Evolutionary conservation across 2,329 filamentous ascomycete genomes (phyloP).

Genomic region (Basipetospora sp.): DNA sequence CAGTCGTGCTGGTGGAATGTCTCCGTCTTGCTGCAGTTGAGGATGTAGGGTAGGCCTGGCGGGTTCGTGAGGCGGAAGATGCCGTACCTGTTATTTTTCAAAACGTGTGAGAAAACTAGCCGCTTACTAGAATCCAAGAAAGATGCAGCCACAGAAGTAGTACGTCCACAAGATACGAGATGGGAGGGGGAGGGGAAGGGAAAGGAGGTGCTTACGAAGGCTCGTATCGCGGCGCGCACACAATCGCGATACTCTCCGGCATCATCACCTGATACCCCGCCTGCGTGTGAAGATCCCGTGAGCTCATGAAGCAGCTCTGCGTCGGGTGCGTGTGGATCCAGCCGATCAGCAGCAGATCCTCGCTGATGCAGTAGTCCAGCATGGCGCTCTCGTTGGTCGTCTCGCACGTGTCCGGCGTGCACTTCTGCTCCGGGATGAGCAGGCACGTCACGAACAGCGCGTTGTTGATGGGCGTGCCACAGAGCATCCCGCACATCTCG

Average conservation of each 20-base stretch:
- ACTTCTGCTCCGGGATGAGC: constrained; percentile 78
- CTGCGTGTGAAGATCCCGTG: constrained; percentile 83
- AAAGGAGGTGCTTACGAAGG: constrained; percentile 46
- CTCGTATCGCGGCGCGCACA: constrained; percentile 72
- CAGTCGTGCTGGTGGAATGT: constrained; percentile 66
- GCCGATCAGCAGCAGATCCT: constrained; percentile 73
- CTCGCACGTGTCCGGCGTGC: constrained; percentile 87
- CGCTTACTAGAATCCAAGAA: too few relatives aligned
- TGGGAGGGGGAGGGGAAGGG: not conserved
- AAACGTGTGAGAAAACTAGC: not conserved
- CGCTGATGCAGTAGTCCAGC: constrained; percentile 75
- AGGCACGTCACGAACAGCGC: constrained; percentile 81
- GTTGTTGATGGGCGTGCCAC: constrained; percentile 79
- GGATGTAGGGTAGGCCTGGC: constrained; percentile 71
- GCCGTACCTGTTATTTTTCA: constrained; percentile 49
- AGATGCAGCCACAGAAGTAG: too few relatives aligned
- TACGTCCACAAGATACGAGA: too few relatives aligned
- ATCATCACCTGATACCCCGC: constrained; percentile 92
- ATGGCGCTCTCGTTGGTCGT: constrained; percentile 73
- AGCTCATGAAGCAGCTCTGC: constrained; percentile 96
- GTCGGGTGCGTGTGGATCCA: constrained; percentile 98
- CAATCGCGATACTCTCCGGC: constrained; percentile 89
- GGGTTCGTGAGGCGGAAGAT: constrained; percentile 89
- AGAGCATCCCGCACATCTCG: constrained; percentile 90
- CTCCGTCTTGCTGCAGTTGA: constrained; percentile 61